Evolutionary conservation across 2,329 filamentous ascomycete genomes (phyloP), one percentile per base, ranked within the genome.

Genomic region (Truncatella angustata): DNA sequence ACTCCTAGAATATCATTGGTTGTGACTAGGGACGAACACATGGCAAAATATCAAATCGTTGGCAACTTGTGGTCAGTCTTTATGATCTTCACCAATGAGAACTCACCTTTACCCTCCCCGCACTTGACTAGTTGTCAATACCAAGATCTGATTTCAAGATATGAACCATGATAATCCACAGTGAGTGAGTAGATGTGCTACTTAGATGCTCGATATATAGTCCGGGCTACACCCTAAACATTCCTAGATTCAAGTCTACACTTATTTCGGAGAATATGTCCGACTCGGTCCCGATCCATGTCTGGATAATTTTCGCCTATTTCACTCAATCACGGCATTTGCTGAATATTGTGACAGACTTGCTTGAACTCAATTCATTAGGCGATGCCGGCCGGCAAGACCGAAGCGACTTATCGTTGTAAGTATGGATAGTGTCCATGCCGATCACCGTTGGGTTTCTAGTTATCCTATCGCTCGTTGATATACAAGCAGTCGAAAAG

Each of bases 1-100:
- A 50, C 47, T 56, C 47, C 47, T 40, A 47, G 10, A 24, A 32
- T 40, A 50, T 58, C 49, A 66, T 66, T 66, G 62, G 64, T 34
- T 52, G 51, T 21, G 14, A 21, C 46, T 50, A 54, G 35, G 42
- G 40, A 40, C 42, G 54, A 53, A 59, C 55, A 58, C 50, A 54
- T 54, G 37, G 48, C 34, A 18, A 20, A 18, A 16, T 20, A n/a
- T 10, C 36, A 21, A 21, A 18, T 16, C 14, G 3, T 18, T 18
- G 36, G 36, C 14, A 14, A 16, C 23, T 24, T 23, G 28, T 21
- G 40, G 40, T 28, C 40, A 24, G 21, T n/a, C 28, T 44, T 28
- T 28, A 44, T 49, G 32, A 36, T 45, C 10, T 4, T 23, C 48
- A 3, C 57, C 58, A 60, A 59, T 55, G 12, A 52, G 20, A 26